Evolutionary conservation across 306 rosid genomes (phyloP), one percentile per base, ranked within the genome.

Genomic region (Mucuna pruriens): DNA sequence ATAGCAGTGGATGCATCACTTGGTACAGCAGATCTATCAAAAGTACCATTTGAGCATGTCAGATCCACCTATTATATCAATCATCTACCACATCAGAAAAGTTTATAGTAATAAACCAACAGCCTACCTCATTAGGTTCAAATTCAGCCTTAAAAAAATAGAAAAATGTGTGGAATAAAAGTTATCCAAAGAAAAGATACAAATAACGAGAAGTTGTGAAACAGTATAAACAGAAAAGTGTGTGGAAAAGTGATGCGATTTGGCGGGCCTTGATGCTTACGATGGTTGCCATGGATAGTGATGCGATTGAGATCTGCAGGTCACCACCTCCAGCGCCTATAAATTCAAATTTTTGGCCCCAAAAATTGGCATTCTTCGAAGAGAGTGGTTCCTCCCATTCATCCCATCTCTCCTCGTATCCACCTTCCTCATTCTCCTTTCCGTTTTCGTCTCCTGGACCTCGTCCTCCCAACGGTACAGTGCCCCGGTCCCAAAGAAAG

Each of bases 11-110:
- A 96, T 63, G 99, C 99, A 80, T 98, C 99, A 31, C 99, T 96
- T 34, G 99, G 99, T 87, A 96, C 98, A n/a, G 99, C 97, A 16
- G 98, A 98, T 86, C 99, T 96, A n/a, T 88, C 90, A 75, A 87
- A 75, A 77, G 86, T 60, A 3, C 94, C 98, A 79, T 96, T 87
- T 0, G 89, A 80, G 63, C 83, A 77, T 2, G 48, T 22, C 15
- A 93, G 66, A 76, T 96, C 99, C 1, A 90, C 97, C 99, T 95
- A 36, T 57, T 83, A 33, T 9, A 3, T 2, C 0, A 51, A 78
- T 52, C 66, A 76, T 64, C 57, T 36, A 10, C 20, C 57, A 34
- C 26, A 11, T 80, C 49, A 76, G 38, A 72, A 51, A 62, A 52
- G 61, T 73, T 54, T 46, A n/a, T 44, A 33, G 39, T 8, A 15